phyloP scores from a whole-genome alignment of 176 grass and related monocot genomes.

The Urochloa ruziziensis region DNA sequence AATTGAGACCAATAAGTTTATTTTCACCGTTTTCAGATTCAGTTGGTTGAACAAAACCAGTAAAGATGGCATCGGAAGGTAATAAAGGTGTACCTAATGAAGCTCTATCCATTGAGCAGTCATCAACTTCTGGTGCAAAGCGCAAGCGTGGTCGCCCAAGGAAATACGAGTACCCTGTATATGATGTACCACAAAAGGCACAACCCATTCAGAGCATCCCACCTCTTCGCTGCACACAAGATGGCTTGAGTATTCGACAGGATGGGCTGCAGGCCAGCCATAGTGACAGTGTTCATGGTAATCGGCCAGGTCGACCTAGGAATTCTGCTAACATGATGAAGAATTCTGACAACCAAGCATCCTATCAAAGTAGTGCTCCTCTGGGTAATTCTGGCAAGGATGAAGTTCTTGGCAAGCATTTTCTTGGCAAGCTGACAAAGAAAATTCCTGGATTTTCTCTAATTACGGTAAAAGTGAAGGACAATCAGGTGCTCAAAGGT shows the following conservation, averaged over 20 bases:
- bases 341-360: constrained; percentile 7
- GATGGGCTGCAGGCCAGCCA: constrained; percentile 19
- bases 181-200: constrained; percentile 34
- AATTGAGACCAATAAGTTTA: background rate
- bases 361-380: background rate
- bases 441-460: constrained; percentile 44
- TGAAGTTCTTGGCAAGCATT: constrained; percentile 44
- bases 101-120: constrained; percentile 9
- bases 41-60: background rate
- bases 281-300: constrained; percentile 12
- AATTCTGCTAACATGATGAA: constrained; percentile 9
- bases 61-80: constrained; percentile 40
- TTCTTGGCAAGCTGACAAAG: constrained; percentile 45
- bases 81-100: constrained; percentile 26
- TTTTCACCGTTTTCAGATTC: background rate
- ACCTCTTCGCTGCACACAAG: constrained; percentile 32
- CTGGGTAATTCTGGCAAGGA: constrained; percentile 29
- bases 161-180: constrained; percentile 25
- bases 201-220: constrained; percentile 41
- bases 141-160: constrained; percentile 58
- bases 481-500: constrained; percentile 54
- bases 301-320: constrained; percentile 2
- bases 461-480: constrained; percentile 52
- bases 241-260: constrained; percentile 19
- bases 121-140: constrained; percentile 30